Conservation (phyloP, 1,284 basidiomycete genomes). For the Blastosporella zonata region DNA sequence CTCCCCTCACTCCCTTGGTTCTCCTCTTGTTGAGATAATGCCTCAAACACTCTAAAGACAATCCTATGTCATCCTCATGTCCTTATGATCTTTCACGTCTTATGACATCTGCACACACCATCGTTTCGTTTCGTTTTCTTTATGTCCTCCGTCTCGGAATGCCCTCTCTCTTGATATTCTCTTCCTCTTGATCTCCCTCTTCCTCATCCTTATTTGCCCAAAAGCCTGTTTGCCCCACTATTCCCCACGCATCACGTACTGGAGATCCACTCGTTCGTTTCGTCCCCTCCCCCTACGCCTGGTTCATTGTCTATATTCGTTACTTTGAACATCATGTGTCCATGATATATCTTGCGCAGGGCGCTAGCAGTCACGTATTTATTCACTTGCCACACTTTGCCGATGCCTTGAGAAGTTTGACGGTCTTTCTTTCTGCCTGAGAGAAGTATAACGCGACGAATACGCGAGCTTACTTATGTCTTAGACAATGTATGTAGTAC, state of each 20-base stretch:
- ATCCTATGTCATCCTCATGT: constrained; percentile 16
- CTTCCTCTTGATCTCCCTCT: constrained; percentile 17
- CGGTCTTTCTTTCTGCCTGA: background rate
- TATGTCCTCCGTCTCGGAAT: constrained; percentile 8
- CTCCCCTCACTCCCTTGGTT: constrained; percentile 1
- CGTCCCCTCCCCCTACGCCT: constrained; percentile 20
- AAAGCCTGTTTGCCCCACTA: constrained; percentile 10
- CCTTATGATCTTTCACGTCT: constrained; percentile 21
- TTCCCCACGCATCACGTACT: constrained; percentile 15
- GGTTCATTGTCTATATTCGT: constrained; percentile 26
- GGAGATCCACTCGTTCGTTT: constrained; percentile 16
- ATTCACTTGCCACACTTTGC: constrained; percentile 16
- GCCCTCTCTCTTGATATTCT: constrained; percentile 24
- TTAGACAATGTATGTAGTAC: background rate
- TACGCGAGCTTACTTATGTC: background rate
- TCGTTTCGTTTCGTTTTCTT: constrained; percentile 19
- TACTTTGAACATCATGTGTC: constrained; percentile 24
- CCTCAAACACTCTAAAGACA: constrained; percentile 15
- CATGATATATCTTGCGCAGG: constrained; percentile 31
- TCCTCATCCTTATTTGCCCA: constrained; percentile 12
- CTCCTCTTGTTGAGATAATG: constrained; percentile 10
- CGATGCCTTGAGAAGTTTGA: background rate
- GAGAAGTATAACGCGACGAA: background rate
- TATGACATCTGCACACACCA: constrained; percentile 19
- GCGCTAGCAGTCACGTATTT: constrained; percentile 25